Base-by-base conservation (phyloP, 2,329 filamentous ascomycete species). In the Apiospora phragmitis region DNA sequence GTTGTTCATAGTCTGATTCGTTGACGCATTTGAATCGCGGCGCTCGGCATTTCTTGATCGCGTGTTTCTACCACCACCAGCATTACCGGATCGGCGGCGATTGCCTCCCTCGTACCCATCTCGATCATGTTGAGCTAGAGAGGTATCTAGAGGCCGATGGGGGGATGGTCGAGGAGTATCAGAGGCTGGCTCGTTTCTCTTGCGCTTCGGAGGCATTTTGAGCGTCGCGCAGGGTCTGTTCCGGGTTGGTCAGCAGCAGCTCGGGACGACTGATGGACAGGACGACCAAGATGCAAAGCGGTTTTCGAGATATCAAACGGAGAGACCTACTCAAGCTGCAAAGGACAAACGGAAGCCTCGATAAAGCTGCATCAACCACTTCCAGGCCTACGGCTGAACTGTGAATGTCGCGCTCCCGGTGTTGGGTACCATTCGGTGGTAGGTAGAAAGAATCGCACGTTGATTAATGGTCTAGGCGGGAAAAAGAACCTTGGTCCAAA, bases 201-300 rank as follows among this genome's bases (percentile, higher is more conserved):
- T 90, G 76, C 88, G 85, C 81, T 90, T 90, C 38, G 86, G 85
- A 82, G 87, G 84, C 88, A 90, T 90, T 71, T 74, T 82, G 72
- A 32, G 26, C 71, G 65, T 45, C 49, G 51, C 29, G 59, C 29
- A 67, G 72, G 72, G 66, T 69, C 73, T 74, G 71, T 70, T 72
- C 51, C 70, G 65, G 51, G 71, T 74, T 75, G 72, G 70, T 77
- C 76, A 78, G 77, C 74, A 72, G 67, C 8, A 62, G 32, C 18
- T 3, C 18, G 8, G 32, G 24, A 8, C 9, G 32, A 14, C 21
- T 9, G 9, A 16, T 45, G 9, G 24, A 29, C 24, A 24, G 14
- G 11, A 29, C 9, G 18, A 43, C n/a, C n/a, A n/a, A 29, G 41
- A 62, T 8, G 55, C 32, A 38, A 62, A n/a, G 18, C 32, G 55